These are phyloP conservation scores for Perkinsus marinus DNA, from an alignment of 169 alveolate species.

Conservation along the genomic window DNA sequence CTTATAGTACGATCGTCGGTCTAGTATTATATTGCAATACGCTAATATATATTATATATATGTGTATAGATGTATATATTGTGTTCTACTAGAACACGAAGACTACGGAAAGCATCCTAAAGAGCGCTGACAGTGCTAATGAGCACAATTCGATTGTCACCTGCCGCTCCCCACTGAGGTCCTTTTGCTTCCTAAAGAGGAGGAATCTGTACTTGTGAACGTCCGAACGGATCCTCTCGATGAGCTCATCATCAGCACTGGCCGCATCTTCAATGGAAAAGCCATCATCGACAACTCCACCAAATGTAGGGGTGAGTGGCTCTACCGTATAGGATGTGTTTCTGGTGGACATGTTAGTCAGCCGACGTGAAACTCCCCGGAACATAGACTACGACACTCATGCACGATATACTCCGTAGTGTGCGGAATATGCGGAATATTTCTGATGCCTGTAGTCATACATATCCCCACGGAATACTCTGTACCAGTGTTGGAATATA, in stretches of 20 bases:
- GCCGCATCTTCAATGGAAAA: background rate
- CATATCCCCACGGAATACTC: too few relatives aligned
- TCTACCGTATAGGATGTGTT: background rate
- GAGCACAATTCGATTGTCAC: background rate
- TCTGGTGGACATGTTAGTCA: background rate
- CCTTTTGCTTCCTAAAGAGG: background rate
- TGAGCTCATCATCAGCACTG: background rate
- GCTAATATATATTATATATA: too few relatives aligned
- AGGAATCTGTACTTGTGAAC: background rate
- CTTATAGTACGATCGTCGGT: too few relatives aligned
- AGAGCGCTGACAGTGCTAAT: too few relatives aligned
- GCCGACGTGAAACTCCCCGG: background rate
- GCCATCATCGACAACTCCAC: background rate
- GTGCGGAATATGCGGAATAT: too few relatives aligned
- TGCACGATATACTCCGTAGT: too few relatives aligned
- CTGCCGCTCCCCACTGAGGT: background rate
- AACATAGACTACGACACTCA: background rate
- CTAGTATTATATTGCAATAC: too few relatives aligned
- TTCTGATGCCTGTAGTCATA: too few relatives aligned
- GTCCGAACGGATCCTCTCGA: background rate
- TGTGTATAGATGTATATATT: too few relatives aligned
- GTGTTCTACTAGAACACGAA: too few relatives aligned
- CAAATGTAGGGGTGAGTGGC: background rate
- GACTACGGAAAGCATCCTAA: too few relatives aligned
- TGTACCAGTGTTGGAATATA: too few relatives aligned